Conservation (phyloP, 2,329 filamentous ascomycete genomes). For the Xylaria hypoxylon region DNA sequence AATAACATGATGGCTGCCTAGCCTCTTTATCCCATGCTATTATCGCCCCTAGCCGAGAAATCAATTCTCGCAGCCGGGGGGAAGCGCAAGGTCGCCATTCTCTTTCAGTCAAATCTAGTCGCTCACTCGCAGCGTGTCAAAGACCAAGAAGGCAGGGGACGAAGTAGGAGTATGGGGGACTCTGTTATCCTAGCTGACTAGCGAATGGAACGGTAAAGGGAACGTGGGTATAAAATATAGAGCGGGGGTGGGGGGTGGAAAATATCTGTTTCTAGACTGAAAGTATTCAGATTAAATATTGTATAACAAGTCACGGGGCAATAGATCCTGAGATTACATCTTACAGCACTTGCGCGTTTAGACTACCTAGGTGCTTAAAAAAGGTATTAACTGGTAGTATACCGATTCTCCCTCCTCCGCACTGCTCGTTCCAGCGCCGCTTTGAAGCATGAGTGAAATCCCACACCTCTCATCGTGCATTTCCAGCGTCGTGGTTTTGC, state of each 20-base stretch:
- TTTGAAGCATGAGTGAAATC: too few relatives aligned
- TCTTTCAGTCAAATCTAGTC: background rate
- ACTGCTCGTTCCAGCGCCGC: too few relatives aligned
- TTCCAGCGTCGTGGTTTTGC: too few relatives aligned
- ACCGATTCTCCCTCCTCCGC: too few relatives aligned
- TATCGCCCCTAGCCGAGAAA: too few relatives aligned
- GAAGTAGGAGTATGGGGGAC: background rate
- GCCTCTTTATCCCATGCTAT: background rate
- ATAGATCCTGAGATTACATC: background rate
- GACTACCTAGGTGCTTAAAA: too few relatives aligned
- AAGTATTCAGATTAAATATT: background rate
- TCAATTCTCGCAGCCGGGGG: background rate
- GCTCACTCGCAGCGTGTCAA: too few relatives aligned
- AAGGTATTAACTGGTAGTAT: too few relatives aligned
- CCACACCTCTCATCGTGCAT: too few relatives aligned
- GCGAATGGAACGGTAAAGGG: background rate
- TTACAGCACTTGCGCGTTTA: conserved; percentile 54
- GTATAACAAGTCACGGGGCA: background rate
- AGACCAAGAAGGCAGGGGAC: background rate
- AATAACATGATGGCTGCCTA: background rate
- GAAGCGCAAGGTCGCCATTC: background rate
- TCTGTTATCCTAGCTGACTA: background rate
- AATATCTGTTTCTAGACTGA: background rate
- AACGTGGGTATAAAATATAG: background rate
- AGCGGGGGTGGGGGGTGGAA: background rate